Base-by-base conservation (phyloP, 345 rosid genomes). In the Microcos paniculata region DNA sequence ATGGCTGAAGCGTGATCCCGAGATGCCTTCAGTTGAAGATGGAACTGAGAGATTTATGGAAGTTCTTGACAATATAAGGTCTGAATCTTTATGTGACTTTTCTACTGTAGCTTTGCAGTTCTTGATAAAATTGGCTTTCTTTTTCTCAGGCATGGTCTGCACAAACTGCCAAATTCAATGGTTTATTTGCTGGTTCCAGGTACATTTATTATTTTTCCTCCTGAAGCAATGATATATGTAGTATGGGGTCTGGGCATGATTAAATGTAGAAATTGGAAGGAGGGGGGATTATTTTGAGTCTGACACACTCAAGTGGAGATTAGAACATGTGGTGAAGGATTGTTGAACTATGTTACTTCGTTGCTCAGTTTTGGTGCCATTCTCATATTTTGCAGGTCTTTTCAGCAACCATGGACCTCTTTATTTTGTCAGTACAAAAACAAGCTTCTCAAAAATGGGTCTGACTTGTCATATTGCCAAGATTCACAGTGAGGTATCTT, bases 361-460 rank as follows among this genome's bases (percentile, higher is more conserved):
- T 62, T 43, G 21, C 40, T 71, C 30, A n/a, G 15, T 30, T 42
- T 48, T 55, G 15, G 52, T n/a, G n/a, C 63, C 53, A 26, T 61
- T 23, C 40, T 65, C 31, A 45, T 77, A 63, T 80, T 51, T 51
- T 75, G 74, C 91, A 95, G 99, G 99, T 88, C 97, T 96, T 76
- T 93, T 96, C 83, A 92, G 99, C 84, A 93, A 96, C 81, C 99
- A 93, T 55, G 98, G 99, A 74, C 97, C 99, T 40, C 92, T 96
- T 76, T 96, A 90, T 84, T 96, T 96, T 81, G 95, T 96, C 57
- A 87, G 83, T 73, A 89, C 96, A 4, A 96, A 96, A 92, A 85
- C 62, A 55, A 83, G 84, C 75, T 92, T 96, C 85, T 96, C 97
- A 70, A 96, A 93, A 91, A 80, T 92, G 97, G 99, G 97, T 43